Evolutionary conservation across 2,329 filamentous ascomycete species (phyloP).

Genomic region (Ramularia endophylla): DNA sequence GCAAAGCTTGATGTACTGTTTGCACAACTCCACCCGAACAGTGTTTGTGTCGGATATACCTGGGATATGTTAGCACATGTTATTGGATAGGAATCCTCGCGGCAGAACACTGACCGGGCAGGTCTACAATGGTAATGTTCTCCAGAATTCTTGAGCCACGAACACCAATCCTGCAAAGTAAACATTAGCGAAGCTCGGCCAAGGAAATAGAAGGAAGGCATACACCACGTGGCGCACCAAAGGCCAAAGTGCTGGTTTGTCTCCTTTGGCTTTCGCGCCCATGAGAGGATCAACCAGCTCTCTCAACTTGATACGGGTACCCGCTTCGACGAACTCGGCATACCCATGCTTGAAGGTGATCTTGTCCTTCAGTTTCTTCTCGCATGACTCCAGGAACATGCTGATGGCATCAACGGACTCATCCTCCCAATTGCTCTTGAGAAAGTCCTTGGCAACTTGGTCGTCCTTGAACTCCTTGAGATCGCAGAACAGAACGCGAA

Average conservation of each 20-base stretch:
- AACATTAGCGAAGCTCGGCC: neutral
- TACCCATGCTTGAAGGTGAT: neutral
- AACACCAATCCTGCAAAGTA: constrained; percentile 5
- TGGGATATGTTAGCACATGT: neutral
- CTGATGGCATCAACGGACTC: neutral
- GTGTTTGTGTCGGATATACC: constrained; percentile 12
- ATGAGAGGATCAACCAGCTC: constrained; percentile 7
- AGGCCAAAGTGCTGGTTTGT: constrained; percentile 11
- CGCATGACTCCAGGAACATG: neutral
- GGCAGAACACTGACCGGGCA: constrained; percentile 10
- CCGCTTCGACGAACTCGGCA: constrained; percentile 1
- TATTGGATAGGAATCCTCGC: too few relatives aligned
- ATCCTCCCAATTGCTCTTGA: constrained; percentile 1
- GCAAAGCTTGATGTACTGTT: constrained; percentile 6
- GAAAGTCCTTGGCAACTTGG: neutral
- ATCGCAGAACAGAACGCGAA: constrained; percentile 17
- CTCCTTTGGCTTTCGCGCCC: neutral
- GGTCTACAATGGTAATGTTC: constrained; percentile 9
- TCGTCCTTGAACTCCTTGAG: constrained; percentile 1
- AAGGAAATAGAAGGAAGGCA: neutral
- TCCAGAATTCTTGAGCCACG: constrained; percentile 4
- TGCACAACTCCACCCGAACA: constrained; percentile 5
- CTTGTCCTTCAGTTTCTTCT: neutral
- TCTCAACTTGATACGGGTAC: neutral
- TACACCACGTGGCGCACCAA: constrained; percentile 9